Base-by-base conservation (phyloP, 495 filamentous ascomycete species). In the Tetracladium marchalianum region DNA sequence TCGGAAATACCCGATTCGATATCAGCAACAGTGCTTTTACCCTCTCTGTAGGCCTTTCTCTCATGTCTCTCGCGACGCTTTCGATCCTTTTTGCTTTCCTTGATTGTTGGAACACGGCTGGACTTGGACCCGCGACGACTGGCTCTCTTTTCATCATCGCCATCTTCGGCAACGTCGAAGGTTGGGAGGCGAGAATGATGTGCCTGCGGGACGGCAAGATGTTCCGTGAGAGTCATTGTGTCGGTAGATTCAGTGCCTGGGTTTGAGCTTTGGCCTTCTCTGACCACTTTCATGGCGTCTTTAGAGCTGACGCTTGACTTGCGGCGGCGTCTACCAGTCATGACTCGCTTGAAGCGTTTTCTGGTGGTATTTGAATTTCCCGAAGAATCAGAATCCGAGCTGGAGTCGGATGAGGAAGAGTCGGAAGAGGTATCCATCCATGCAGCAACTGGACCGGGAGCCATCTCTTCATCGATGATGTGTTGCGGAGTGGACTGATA, bases 401-500 rank as follows among this genome's bases (percentile, higher is more conserved):
- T 75, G 17, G 77, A 84, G n/a, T 55, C 70, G 58, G 58, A 67
- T 10, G 75, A 69, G 47, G 73, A 70, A 43, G 75, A 66, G 1
- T 81, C 85, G 52, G 73, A 79, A 5, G 82, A 85, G 15, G 76
- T 76, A 52, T 85, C 78, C 60, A 94, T 71, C 55, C 89, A 84
- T 19, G 84, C 82, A 8, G 83, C 82, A n/a, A 89, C 69, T 0
- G 90, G 75, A 46, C 89, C 89, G 4, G 89, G 89, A 40, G 85
- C 81, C 0, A 85, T 81, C 57, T 92, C 85, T 59, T 90, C 84
- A 49, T 95, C 89, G 49, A 94, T 89, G 39, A 90, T 81, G 48
- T 85, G 78, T 58, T 94, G 87, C 11, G 89, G 88, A 7, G 84
- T 92, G 54, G 87, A 90, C 48, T 84, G 84, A 54, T 93, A 95